Percentiles rank a stretch among this genome's conserved stretches.
Conservation (phyloP, 176 grass and related monocot species). For the Aegilops tauschii region DNA sequence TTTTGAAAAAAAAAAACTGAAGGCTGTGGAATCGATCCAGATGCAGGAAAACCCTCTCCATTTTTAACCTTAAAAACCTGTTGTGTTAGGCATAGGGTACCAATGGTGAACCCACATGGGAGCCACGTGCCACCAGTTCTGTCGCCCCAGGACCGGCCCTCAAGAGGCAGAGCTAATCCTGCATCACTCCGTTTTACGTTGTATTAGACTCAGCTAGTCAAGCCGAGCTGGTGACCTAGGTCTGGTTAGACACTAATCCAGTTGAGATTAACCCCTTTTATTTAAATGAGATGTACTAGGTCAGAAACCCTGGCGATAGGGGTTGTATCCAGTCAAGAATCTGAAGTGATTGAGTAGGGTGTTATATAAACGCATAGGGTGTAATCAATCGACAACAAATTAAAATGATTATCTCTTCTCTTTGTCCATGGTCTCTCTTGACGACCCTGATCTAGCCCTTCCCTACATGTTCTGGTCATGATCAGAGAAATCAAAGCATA, state of each 20-base stretch:
- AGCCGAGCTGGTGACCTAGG: background rate
- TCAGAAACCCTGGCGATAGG: background rate
- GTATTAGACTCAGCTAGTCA: background rate
- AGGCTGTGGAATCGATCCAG: background rate
- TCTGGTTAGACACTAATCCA: background rate
- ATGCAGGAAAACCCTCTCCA: background rate
- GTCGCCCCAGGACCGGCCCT: background rate
- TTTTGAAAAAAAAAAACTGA: background rate
- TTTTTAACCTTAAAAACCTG: background rate
- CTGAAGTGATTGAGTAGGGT: background rate
- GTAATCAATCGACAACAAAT: background rate
- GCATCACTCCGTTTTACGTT: background rate
- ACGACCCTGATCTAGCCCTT: background rate
- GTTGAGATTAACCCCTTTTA: background rate
- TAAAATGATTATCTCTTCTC: background rate
- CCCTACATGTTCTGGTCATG: background rate
- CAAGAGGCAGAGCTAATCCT: background rate
- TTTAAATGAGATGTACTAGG: background rate
- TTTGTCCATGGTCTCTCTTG: background rate
- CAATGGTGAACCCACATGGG: background rate
- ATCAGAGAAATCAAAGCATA: background rate
- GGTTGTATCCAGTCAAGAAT: constrained; percentile 5
- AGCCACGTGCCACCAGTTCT: background rate
- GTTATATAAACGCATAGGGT: background rate
- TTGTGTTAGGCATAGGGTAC: background rate